Evolutionary conservation across 1,139 yeast species (phyloP), one percentile per base, ranked within the genome.

Genomic region (Saccharomyces hybrid): DNA sequence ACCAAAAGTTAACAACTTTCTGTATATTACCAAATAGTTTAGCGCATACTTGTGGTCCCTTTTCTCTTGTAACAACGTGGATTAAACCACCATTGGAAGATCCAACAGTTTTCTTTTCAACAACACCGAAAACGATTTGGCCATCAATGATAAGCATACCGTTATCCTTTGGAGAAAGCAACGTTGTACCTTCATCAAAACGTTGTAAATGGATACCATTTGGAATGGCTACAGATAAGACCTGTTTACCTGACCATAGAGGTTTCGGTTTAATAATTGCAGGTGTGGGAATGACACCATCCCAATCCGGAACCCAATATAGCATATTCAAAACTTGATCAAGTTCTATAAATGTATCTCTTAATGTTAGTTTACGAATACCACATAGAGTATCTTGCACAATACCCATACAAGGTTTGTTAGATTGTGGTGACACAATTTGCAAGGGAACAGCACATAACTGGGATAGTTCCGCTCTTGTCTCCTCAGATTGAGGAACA

Each of bases 401-500:
- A 78, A 93, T 93, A 77, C 99, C 99, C 99, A 93, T 93, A 62
- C 95, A 97, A 34, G 99, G 99, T 74, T 93, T 95, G 73, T 95
- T 93, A 2, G 97, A 88, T 75, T 93, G 99, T n/a, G 99, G 97
- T 16, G 98, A 91, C 47, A 93, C 96, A 78, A 93, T 95, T 73
- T 93, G 99, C 59, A 90, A 77, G 6, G 99, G 99, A 47, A 93
- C 99, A 27, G 97, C 96, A 76, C 97, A 90, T 66, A 93, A 82
- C 70, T 93, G 95, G 44, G 91, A 86, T 61, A 93, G 78, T 73
- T 95, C 99, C 2, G 99, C 97, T 70, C 98, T 81, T 0, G 99
- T 93, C 73, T 95, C 99, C 61, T 91, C 97, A 6, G 97, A 88
- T 72, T 95, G 99, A 5, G 99, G 99, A 62, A 95, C 99, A 70